phyloP scores from a whole-genome alignment of 257 asterid genomes.

The Solanum ahanhuiri region DNA sequence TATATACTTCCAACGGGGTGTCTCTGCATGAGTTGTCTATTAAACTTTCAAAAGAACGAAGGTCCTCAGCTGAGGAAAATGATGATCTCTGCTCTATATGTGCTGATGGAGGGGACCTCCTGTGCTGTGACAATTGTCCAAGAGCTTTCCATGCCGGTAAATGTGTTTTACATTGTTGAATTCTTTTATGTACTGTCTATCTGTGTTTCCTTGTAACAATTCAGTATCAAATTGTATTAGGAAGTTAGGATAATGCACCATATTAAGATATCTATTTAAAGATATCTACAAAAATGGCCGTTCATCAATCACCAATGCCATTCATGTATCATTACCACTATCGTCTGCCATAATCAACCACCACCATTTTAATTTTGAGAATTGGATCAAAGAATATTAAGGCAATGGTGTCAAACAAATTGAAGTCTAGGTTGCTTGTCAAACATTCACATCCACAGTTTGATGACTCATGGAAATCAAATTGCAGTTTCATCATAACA shows the following conservation, averaged over 20 bases:
- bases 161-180: conserved; percentile 1
- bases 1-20: conserved; percentile 68
- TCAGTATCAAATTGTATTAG: neutral
- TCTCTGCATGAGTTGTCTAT: conserved; percentile 70
- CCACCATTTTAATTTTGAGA: neutral
- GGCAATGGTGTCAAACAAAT: neutral
- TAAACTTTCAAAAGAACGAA: conserved; percentile 33
- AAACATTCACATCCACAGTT: neutral
- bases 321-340: too few relatives aligned
- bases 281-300: too few relatives aligned
- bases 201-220: neutral
- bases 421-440: neutral
- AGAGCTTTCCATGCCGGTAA: conserved; percentile 82
- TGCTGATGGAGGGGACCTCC: conserved; percentile 61
- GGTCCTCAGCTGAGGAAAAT: conserved; percentile 47
- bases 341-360: too few relatives aligned
- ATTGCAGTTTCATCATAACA: neutral
- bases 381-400: neutral
- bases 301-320: too few relatives aligned
- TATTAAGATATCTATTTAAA: too few relatives aligned
- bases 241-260: neutral
- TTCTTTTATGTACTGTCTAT: neutral
- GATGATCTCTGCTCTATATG: conserved; percentile 87
- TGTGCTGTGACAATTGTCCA: conserved; percentile 85
- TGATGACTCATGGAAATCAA: neutral